phyloP scores from a whole-genome alignment of 2,329 filamentous ascomycete species.

The Phyllosticta citriasiana region DNA sequence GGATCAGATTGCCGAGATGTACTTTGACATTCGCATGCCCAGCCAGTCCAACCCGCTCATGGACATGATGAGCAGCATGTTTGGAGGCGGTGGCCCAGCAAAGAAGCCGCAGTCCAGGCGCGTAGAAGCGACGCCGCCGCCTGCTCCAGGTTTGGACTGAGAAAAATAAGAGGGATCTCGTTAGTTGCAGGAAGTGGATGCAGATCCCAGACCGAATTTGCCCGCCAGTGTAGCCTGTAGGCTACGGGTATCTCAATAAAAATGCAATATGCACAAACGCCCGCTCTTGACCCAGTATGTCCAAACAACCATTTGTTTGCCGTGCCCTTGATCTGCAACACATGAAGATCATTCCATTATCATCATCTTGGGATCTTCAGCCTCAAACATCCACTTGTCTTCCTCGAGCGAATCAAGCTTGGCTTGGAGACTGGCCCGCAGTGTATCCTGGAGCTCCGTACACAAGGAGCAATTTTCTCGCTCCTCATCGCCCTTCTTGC shows the following conservation, averaged over 20 bases:
- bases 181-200: background rate
- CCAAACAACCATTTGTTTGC: background rate
- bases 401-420: constrained; percentile 67
- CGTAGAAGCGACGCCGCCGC: constrained; percentile 29
- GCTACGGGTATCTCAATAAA: constrained; percentile 4
- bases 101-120: constrained; percentile 35
- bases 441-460: constrained; percentile 36
- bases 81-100: constrained; percentile 61
- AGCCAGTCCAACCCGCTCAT: constrained; percentile 85
- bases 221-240: background rate
- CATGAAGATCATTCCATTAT: background rate
- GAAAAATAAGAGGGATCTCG: background rate
- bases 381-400: constrained; percentile 87
- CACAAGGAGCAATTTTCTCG: background rate
- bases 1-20: constrained; percentile 87
- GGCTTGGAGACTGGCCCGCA: constrained; percentile 56
- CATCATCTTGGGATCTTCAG: constrained; percentile 42
- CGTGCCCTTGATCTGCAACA: background rate
- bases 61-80: constrained; percentile 96
- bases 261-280: background rate
- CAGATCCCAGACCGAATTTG: background rate
- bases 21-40: constrained; percentile 85
- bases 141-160: constrained; percentile 28
- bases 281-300: background rate
- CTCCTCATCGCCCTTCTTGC: background rate